Conservation (phyloP, 768 basidiomycete species). For the Suillus discolor region DNA sequence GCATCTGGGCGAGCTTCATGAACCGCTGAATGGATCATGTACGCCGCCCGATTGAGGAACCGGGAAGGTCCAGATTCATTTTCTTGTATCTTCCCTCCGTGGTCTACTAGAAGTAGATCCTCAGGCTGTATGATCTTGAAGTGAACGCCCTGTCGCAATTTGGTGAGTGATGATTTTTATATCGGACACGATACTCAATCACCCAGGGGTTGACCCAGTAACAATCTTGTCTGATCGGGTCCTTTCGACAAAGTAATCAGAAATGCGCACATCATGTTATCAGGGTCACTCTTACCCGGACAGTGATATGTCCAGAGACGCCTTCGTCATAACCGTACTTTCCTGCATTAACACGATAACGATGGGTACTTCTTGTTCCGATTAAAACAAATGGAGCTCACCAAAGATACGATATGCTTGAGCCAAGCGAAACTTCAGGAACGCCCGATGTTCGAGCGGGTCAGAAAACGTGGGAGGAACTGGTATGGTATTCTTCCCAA, state of each 20-base stretch:
- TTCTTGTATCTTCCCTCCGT: constrained; percentile 34
- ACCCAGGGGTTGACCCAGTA: constrained; percentile 56
- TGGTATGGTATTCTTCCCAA: neutral
- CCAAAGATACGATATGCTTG: constrained; percentile 50
- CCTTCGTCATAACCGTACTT: constrained; percentile 49
- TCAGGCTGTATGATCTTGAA: constrained; percentile 46
- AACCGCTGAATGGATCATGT: constrained; percentile 39
- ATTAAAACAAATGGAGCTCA: constrained; percentile 16
- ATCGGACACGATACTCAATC: constrained; percentile 1
- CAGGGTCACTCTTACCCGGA: constrained; percentile 28
- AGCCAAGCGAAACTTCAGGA: constrained; percentile 46
- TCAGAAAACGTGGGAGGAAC: constrained; percentile 34
- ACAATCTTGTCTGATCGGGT: constrained; percentile 42
- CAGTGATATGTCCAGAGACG: constrained; percentile 53
- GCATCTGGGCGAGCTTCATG: constrained; percentile 40
- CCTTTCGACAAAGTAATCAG: constrained; percentile 23
- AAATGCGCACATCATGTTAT: no score
- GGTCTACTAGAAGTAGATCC: constrained; percentile 50
- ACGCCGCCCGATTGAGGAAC: constrained; percentile 40
- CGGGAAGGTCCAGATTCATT: constrained; percentile 34
- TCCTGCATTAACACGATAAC: constrained; percentile 18
- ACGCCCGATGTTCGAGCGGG: constrained; percentile 42
- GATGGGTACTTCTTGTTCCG: neutral
- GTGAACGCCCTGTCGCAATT: constrained; percentile 38
- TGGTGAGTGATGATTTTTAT: neutral